Percentiles rank a stretch among this genome's conserved stretches.
Evolutionary conservation across 2,329 filamentous ascomycete genomes (phyloP).

Genomic region (Aspergillus sp.): DNA sequence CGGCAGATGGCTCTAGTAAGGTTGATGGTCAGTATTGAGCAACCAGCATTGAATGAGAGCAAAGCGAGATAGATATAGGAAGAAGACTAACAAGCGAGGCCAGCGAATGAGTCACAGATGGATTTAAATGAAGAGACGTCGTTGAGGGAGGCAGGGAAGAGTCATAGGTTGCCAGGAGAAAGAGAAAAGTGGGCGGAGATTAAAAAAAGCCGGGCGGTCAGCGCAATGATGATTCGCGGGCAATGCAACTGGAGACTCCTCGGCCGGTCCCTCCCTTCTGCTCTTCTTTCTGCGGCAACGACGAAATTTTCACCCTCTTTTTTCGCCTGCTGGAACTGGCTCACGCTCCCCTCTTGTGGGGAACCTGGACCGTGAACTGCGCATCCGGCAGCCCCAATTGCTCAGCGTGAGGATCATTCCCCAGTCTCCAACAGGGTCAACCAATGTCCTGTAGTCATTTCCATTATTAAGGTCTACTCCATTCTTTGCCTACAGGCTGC

Average conservation of each 20-base stretch:
- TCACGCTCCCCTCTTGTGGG: constrained; percentile 16
- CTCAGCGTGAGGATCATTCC: constrained; percentile 18
- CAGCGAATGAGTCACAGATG: constrained; percentile 13
- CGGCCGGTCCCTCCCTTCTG: constrained; percentile 5
- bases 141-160: constrained; percentile 28
- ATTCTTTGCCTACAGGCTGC: background rate
- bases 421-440: constrained; percentile 13
- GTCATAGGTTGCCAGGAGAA: constrained; percentile 28
- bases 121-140: constrained; percentile 29
- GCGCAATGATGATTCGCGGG: constrained; percentile 14
- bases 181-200: constrained; percentile 30
- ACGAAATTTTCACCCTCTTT: constrained; percentile 24
- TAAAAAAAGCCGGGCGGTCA: constrained; percentile 31
- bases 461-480: constrained; percentile 13
- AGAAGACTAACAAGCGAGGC: constrained; percentile 13
- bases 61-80: background rate
- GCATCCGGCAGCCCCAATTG: constrained; percentile 21
- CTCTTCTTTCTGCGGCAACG: constrained; percentile 26
- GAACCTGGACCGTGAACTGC: constrained; percentile 20
- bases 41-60: background rate
- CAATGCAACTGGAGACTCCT: constrained; percentile 17
- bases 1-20: constrained; percentile 10
- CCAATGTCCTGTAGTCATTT: constrained; percentile 15
- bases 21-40: too few species aligned
- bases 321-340: constrained; percentile 2